Conservation (phyloP, 257 asterid species). For the Euphrasia confusa region DNA sequence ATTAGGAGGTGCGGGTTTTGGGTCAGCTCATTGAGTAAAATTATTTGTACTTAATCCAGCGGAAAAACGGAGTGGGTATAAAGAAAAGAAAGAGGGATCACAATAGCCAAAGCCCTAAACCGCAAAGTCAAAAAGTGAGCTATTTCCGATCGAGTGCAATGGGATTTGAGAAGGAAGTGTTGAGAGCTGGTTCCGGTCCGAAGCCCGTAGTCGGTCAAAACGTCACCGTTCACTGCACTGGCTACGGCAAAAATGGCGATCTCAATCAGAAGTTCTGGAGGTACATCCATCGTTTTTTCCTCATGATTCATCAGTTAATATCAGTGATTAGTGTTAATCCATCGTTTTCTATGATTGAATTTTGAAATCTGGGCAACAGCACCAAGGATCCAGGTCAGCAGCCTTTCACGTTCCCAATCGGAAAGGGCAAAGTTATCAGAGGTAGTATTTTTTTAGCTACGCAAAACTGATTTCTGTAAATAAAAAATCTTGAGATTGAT, state of each 20-base stretch:
- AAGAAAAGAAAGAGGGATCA: no score
- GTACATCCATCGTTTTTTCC: conserved; percentile 28
- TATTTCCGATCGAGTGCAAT: conserved; percentile 28
- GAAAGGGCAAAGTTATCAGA: conserved; percentile 80
- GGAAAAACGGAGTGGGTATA: no score
- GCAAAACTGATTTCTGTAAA: background rate
- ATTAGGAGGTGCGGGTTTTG: no score
- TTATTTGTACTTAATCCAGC: no score
- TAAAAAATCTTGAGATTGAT: no score
- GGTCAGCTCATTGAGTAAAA: no score
- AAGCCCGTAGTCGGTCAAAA: conserved; percentile 72
- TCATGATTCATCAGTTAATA: background rate
- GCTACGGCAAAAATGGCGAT: conserved; percentile 86
- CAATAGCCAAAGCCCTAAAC: no score
- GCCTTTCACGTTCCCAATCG: conserved; percentile 84
- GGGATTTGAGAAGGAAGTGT: conserved; percentile 81
- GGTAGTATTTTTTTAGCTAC: conserved; percentile 43
- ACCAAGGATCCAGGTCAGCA: conserved; percentile 94
- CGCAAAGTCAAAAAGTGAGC: background rate
- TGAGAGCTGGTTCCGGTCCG: conserved; percentile 70
- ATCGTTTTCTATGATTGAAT: conserved; percentile 13
- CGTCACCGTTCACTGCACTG: conserved; percentile 98
- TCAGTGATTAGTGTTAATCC: conserved; percentile 8
- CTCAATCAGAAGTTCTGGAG: conserved; percentile 77
- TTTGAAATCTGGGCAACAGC: conserved; percentile 37